A percentile compares a stretch with the other conserved stretches of the same genome.
These are phyloP conservation scores for Pestalotiopsis sp. DNA, from an alignment of 2,329 filamentous ascomycete species.

Conservation along the genomic window DNA sequence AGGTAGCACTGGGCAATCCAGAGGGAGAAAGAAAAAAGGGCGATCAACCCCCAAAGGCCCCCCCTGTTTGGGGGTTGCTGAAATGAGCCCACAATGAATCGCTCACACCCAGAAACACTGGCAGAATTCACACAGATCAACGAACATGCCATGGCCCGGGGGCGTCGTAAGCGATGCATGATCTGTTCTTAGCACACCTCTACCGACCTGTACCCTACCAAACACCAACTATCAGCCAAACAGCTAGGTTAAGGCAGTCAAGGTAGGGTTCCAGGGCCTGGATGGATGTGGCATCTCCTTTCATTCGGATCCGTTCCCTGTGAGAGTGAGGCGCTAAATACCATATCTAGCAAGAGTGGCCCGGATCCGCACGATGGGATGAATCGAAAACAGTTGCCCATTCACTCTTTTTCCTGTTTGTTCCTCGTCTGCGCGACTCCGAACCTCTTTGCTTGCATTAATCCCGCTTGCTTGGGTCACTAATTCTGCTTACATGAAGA, in stretches of 20 bases:
- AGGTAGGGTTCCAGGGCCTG: not conserved
- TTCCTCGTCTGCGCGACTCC: not conserved
- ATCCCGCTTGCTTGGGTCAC: not conserved
- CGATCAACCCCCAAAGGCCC: not conserved
- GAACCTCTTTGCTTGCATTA: not conserved
- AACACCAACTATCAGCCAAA: not conserved
- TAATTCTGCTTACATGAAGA: not conserved
- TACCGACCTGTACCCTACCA: not conserved
- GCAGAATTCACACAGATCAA: not conserved
- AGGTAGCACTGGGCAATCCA: not conserved
- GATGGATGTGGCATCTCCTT: not conserved
- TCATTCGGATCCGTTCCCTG: not conserved
- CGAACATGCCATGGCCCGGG: not conserved
- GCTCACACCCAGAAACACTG: not conserved
- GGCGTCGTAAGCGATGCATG: not conserved
- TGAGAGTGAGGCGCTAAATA: not conserved
- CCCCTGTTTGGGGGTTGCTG: not conserved
- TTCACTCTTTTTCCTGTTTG: not conserved
- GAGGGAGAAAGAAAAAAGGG: not conserved
- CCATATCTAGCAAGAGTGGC: not conserved
- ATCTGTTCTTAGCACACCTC: not conserved
- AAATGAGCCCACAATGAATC: conserved; percentile 2
- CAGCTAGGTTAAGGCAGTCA: not conserved
- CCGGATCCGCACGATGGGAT: not conserved
- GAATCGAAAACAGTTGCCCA: not conserved